These are phyloP conservation scores for Suillus cothurnatus DNA, from an alignment of 768 basidiomycete species.

Conservation along the genomic window DNA sequence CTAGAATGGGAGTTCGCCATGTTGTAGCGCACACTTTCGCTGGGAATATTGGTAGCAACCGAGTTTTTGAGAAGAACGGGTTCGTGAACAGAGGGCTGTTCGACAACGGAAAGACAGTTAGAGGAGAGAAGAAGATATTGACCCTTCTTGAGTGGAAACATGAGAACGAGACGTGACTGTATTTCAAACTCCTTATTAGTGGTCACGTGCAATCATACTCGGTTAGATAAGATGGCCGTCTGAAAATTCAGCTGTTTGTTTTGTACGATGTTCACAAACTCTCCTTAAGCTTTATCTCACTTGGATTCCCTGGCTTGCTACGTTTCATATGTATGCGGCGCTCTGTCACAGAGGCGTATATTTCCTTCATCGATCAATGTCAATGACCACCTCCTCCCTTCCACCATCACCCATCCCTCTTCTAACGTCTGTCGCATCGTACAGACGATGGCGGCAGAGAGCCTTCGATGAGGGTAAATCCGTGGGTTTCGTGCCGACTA, in stretches of 20 bases:
- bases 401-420: slow-evolving; percentile 42
- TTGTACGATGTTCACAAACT: not conserved
- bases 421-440: slow-evolving; percentile 61
- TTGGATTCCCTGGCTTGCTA: not conserved
- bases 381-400: slow-evolving; percentile 21
- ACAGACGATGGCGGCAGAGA: slow-evolving; percentile 72
- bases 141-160: slow-evolving; percentile 38
- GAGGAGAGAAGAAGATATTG: slow-evolving; percentile 40
- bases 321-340: slow-evolving; percentile 14
- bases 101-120: slow-evolving; percentile 39
- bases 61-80: slow-evolving; percentile 70
- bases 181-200: not conserved
- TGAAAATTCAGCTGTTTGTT: not conserved
- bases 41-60: slow-evolving; percentile 60
- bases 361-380: slow-evolving; percentile 11
- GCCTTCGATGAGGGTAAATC: slow-evolving; percentile 60
- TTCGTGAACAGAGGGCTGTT: slow-evolving; percentile 46
- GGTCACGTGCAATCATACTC: not conserved
- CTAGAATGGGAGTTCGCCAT: slow-evolving; percentile 54
- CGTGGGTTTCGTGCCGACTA: slow-evolving; percentile 96
- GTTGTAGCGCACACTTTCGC: slow-evolving; percentile 47
- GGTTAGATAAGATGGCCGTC: not conserved
- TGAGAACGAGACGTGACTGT: not conserved
- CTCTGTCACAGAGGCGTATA: slow-evolving; percentile 6
- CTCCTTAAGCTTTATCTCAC: not conserved